phyloP scores from a whole-genome alignment of 139 green algal species.

The Coccomyxa sp. region DNA sequence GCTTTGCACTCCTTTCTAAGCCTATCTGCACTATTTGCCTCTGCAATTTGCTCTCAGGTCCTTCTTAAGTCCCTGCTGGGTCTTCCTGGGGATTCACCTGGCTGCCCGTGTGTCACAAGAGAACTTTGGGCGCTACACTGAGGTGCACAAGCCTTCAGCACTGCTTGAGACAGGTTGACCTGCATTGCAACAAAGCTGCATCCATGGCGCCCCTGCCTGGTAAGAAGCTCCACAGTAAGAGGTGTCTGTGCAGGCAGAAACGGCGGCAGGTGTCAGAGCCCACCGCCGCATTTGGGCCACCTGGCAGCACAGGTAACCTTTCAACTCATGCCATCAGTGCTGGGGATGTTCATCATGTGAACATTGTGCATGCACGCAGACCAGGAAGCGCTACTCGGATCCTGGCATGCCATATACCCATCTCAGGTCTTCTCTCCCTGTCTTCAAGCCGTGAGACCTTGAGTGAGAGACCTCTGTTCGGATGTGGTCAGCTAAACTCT shows the following conservation, averaged over 20 bases:
- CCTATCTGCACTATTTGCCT: background rate
- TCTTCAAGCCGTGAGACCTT: background rate
- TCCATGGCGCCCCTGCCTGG: background rate
- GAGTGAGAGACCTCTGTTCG: background rate
- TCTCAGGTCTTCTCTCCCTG: background rate
- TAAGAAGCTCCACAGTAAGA: background rate
- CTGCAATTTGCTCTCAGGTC: background rate
- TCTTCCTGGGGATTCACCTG: background rate
- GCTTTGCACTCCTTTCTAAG: background rate
- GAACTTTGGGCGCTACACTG: too few species aligned
- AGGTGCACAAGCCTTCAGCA: background rate
- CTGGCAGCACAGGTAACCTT: slow-evolving; percentile 52
- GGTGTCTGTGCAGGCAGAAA: background rate
- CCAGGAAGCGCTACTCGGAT: background rate
- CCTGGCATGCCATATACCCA: background rate
- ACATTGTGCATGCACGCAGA: background rate
- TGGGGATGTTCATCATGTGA: background rate
- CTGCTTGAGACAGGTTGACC: background rate
- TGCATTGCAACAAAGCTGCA: background rate
- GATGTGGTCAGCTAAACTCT: background rate
- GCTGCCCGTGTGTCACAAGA: background rate
- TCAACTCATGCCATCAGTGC: too few species aligned
- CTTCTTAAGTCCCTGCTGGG: background rate
- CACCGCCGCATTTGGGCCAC: slow-evolving; percentile 75
- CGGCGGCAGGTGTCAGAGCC: slow-evolving; percentile 51